Conservation (phyloP, 176 grass and related monocot species). For the Juncus inflexus region DNA sequence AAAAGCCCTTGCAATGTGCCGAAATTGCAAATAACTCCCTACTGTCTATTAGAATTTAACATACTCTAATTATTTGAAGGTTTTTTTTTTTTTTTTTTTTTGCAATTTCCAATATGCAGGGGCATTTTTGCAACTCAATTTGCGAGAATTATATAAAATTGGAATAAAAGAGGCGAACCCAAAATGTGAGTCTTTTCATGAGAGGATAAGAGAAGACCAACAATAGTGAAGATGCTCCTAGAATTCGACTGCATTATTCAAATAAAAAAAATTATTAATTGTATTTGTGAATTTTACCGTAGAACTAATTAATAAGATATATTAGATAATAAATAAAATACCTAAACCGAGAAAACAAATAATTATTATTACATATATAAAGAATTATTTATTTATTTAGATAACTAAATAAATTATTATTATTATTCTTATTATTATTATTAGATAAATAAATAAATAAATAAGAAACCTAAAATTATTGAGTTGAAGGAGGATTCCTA, state of each 20-base stretch:
- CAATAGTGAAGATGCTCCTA: slow-evolving; percentile 73
- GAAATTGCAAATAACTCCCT: too few relatives aligned
- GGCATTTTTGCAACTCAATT: neutral
- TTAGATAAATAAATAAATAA: neutral
- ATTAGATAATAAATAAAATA: neutral
- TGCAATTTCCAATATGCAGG: too few relatives aligned
- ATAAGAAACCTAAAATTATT: slow-evolving; percentile 62
- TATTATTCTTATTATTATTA: too few relatives aligned
- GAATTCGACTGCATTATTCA: slow-evolving; percentile 43
- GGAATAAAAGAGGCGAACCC: slow-evolving; percentile 31
- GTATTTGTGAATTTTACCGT: slow-evolving; percentile 3
- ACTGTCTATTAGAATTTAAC: too few relatives aligned
- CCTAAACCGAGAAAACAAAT: too few relatives aligned
- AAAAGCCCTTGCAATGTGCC: too few relatives aligned
- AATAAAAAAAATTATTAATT: slow-evolving; percentile 15
- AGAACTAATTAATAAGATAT: neutral
- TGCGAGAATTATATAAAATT: neutral
- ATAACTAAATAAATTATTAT: too few relatives aligned
- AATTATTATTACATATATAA: too few relatives aligned
- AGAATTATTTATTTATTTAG: too few relatives aligned
- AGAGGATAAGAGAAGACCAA: slow-evolving; percentile 87
- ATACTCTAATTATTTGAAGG: too few relatives aligned
- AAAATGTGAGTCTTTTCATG: slow-evolving; percentile 92
- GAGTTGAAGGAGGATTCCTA: slow-evolving; percentile 81
- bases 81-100: too few relatives aligned